Evolutionary conservation across 805 yeast species (phyloP).

Genomic region (Candida xyloterini): DNA sequence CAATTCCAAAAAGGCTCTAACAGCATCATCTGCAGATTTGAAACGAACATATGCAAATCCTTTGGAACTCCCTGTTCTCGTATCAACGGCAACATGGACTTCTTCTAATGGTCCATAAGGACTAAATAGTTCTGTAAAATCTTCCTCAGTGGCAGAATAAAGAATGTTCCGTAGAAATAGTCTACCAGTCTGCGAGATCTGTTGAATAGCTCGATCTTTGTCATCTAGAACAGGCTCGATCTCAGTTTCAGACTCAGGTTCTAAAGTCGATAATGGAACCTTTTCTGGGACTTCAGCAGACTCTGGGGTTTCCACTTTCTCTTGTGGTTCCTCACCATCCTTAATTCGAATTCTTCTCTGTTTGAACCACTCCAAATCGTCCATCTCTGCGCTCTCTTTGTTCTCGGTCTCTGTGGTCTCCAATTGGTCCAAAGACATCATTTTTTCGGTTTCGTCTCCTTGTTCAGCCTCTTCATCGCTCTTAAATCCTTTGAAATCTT

Average conservation of each 20-base stretch:
- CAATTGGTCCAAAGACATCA: conserved; percentile 30
- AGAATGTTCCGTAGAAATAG: conserved; percentile 83
- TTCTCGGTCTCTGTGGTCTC: conserved; percentile 15
- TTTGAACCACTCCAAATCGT: conserved; percentile 87
- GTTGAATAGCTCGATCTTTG: conserved; percentile 47
- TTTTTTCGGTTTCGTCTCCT: conserved; percentile 54
- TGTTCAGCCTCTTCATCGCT: conserved; percentile 48
- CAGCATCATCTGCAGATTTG: conserved; percentile 66
- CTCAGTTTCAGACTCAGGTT: conserved; percentile 6
- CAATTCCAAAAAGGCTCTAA: conserved; percentile 63
- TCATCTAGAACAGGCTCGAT: conserved; percentile 31
- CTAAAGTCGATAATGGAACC: conserved; percentile 10
- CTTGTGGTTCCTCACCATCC: conserved; percentile 36
- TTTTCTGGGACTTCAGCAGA: background rate
- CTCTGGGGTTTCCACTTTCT: conserved; percentile 1
- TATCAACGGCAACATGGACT: conserved; percentile 89
- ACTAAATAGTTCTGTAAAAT: conserved; percentile 62
- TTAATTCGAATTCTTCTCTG: conserved; percentile 69
- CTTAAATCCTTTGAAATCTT: conserved; percentile 46
- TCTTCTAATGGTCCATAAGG: conserved; percentile 75
- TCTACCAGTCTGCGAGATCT: conserved; percentile 70
- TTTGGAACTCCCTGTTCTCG: conserved; percentile 84
- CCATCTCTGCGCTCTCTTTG: conserved; percentile 36
- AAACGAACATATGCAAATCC: conserved; percentile 89
- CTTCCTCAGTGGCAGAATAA: conserved; percentile 76